Evolutionary conservation across 345 rosid species (phyloP), one percentile per base, ranked within the genome.

Genomic region (Jatropha curcas): DNA sequence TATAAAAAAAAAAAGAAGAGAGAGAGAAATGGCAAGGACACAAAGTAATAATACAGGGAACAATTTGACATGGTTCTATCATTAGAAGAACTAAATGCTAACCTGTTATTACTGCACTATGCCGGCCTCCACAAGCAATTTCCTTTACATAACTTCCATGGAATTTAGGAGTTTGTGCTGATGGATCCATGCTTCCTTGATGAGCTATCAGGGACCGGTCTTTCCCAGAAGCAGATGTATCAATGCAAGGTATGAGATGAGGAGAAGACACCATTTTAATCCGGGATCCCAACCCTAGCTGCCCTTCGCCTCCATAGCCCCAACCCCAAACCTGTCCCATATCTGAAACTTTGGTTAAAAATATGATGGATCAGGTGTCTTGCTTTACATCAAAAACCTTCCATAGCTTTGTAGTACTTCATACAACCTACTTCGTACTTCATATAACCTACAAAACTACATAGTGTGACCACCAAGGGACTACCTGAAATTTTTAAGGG

Each of bases 301-400:
- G 97, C 67, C 98, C 97, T 83, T 93, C 97, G 22, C 97, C 98
- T 82, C 97, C 97, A 80, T 91, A 91, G 84, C 97, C 98, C 98
- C 98, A 91, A 81, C 97, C 97, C 98, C 95, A 93, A 35, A 93
- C 94, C 90, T 93, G 97, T 79, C 97, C 98, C 77, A 86, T 68
- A 91, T 91, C 94, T 93, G 95, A 84, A 93, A 88, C 92, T 82
- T 82, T 71, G 82, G 86, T 77, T 62, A 88, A 86, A 83, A 85
- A 83, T 71, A 90, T 77, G 88, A 86, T 78, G 82, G 82, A 82
- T 81, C 84, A 85, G 79, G 81, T 71, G 79, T 82, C 85, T 82
- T 77, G 85, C 80, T 82, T 80, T 84, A 83, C 83, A 83, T 88
- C 62, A 87, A 85, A 83, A 84, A 83, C 77, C 86, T 80, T 86